These are phyloP conservation scores for Alnus glutinosa DNA, from an alignment of 306 rosid species.

Conservation along the genomic window DNA sequence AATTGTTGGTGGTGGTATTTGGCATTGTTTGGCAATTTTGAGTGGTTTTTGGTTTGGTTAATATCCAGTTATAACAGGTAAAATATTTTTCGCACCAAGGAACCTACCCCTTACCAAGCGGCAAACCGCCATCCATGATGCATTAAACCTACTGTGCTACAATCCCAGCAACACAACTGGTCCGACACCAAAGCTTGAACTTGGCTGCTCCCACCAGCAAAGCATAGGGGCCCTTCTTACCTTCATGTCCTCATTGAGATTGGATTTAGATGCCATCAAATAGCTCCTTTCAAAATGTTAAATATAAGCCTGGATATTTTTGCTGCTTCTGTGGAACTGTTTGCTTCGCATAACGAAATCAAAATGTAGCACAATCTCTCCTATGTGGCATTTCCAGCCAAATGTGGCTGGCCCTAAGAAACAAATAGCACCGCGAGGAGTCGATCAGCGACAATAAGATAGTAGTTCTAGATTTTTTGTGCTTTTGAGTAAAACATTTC, in stretches of 20 bases:
- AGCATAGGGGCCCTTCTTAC: neutral
- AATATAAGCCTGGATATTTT: neutral
- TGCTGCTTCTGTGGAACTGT: neutral
- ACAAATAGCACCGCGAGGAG: no score
- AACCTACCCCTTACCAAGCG: neutral
- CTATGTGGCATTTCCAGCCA: neutral
- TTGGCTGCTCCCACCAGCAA: neutral
- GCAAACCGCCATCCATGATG: neutral
- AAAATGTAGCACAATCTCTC: neutral
- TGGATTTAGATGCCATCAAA: neutral
- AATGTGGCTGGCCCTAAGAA: no score
- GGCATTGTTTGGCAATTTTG: no score
- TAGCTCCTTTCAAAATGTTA: neutral
- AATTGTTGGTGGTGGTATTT: no score
- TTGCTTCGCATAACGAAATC: neutral
- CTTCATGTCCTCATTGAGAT: neutral
- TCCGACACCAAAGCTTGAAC: neutral
- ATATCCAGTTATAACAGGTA: no score
- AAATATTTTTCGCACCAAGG: no score
- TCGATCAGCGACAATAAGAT: no score
- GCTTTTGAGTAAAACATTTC: no score
- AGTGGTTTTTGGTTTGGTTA: no score
- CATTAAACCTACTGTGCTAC: neutral
- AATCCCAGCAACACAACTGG: neutral
- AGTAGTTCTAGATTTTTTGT: no score